Conservation (phyloP, 768 basidiomycete genomes). For the Lactarius evosmus region DNA sequence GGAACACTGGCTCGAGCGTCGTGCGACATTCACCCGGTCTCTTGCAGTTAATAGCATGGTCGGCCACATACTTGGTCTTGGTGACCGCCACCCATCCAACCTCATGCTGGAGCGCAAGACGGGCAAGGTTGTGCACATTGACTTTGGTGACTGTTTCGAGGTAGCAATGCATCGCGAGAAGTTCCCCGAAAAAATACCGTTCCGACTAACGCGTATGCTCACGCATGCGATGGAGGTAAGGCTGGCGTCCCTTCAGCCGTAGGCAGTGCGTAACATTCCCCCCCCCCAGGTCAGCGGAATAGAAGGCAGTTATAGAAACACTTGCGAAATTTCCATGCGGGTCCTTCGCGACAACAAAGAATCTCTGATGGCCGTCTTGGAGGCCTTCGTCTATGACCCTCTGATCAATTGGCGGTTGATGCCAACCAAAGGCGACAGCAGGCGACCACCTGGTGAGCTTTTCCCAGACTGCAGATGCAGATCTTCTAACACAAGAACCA, state of each 20-base stretch:
- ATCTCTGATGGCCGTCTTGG: slow-evolving; percentile 97
- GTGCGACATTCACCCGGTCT: slow-evolving; percentile 93
- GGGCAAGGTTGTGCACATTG: slow-evolving; percentile 95
- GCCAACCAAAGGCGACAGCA: slow-evolving; percentile 74
- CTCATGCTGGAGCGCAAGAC: slow-evolving; percentile 85
- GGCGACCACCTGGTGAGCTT: slow-evolving; percentile 60
- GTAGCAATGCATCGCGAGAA: slow-evolving; percentile 98
- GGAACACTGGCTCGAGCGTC: slow-evolving; percentile 95
- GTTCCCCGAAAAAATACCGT: slow-evolving; percentile 98
- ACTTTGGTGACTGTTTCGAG: slow-evolving; percentile 98
- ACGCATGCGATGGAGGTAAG: slow-evolving; percentile 97
- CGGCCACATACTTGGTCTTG: slow-evolving; percentile 93
- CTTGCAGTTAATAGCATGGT: slow-evolving; percentile 98
- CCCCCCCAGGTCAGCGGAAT: slow-evolving; percentile 84
- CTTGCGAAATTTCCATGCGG: slow-evolving; percentile 97
- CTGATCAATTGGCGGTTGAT: slow-evolving; percentile 95
- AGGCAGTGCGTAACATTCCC: background rate
- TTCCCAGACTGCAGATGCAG: slow-evolving; percentile 9
- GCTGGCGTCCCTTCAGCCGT: slow-evolving; percentile 23
- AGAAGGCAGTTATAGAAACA: slow-evolving; percentile 93
- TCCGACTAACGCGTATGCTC: slow-evolving; percentile 96
- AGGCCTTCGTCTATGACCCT: slow-evolving; percentile 98
- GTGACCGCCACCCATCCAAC: slow-evolving; percentile 98
- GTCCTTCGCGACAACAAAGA: slow-evolving; percentile 97
- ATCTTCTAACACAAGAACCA: slow-evolving; percentile 30